phyloP scores from a whole-genome alignment of 1,284 basidiomycete species.

The Stygiomarasmius scandens region DNA sequence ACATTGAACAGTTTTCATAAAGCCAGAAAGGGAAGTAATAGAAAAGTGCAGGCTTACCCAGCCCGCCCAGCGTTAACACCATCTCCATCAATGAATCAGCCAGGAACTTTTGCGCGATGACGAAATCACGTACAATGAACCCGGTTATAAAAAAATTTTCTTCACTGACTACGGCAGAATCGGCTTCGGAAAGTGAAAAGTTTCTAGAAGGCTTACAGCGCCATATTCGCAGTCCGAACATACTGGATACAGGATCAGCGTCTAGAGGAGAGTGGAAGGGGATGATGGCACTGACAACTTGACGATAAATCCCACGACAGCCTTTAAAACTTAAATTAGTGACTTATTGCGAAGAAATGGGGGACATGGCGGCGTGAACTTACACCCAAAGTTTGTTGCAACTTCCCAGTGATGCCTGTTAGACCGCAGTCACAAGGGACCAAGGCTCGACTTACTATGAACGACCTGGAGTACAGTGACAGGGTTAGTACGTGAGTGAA shows the following conservation, averaged over 20 bases:
- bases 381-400: conserved; percentile 62
- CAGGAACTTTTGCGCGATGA: background rate
- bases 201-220: conserved; percentile 58
- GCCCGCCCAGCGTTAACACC: conserved; percentile 47
- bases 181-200: too few species aligned
- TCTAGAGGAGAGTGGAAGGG: background rate
- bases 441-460: conserved; percentile 44
- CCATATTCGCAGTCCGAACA: conserved; percentile 69
- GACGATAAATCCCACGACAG: conserved; percentile 58
- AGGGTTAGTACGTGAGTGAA: too few species aligned
- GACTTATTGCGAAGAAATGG: background rate
- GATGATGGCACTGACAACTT: conserved; percentile 49
- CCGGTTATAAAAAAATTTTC: conserved; percentile 56
- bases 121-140: conserved; percentile 49
- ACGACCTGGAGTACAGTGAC: conserved; percentile 41
- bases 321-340: conserved; percentile 39
- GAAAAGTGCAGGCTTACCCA: conserved; percentile 35
- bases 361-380: conserved; percentile 28
- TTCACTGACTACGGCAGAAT: conserved; percentile 58
- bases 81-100: conserved; percentile 37
- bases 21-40: background rate
- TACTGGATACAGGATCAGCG: conserved; percentile 39
- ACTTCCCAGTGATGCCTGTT: conserved; percentile 34
- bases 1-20: too few species aligned
- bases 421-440: background rate